Base-by-base conservation (phyloP, 2,329 filamentous ascomycete genomes). In the Fusarium humuli region DNA sequence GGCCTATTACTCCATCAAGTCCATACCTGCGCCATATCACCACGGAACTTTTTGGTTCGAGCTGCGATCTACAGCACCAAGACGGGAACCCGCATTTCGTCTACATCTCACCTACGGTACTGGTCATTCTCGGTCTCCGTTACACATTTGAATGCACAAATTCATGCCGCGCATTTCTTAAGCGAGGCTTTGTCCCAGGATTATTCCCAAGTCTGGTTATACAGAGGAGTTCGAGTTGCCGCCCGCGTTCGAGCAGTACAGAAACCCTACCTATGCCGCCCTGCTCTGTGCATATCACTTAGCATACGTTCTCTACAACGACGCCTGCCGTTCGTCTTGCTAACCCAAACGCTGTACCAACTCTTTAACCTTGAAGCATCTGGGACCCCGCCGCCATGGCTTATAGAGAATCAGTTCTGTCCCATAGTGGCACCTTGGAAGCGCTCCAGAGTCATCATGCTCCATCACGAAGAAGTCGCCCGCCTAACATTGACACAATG, bases 381-480 rank as follows among this genome's bases (percentile, higher is more conserved):
- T 25, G 20, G 34, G 13, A 53, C 44, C 25, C 46, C 41, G 18
- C 48, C 54, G 41, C 23, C 23, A 76, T 76, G 74, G 56, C 65
- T 46, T 66, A 71, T 37, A 70, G 73, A 76, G 70, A 58, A 75
- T 80, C 66, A 18, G 48, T 67, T 45, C 67, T 76, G 73, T 57
- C 75, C 47, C 67, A 73, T 27, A 58, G 57, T 29, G 67, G 65
- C 47, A 75, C 71, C 29, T 46, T 76, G 13, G 74, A 76, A 60
- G 60, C 67, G 40, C 65, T 76, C 14, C 72, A 74, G 48, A 75
- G 63, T 34, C 70, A 75, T 44, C 72, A 69, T 57, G 60, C 25
- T 12, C 54, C 72, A 16, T 64, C 63, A 20, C 62, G 74, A 63
- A 72, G 74, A 58, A 72, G 48, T 52, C 74, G 74, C 42, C 74